Evolutionary conservation across 2,329 filamentous ascomycete genomes (phyloP).

Genomic region (Anthostomella pinea): DNA sequence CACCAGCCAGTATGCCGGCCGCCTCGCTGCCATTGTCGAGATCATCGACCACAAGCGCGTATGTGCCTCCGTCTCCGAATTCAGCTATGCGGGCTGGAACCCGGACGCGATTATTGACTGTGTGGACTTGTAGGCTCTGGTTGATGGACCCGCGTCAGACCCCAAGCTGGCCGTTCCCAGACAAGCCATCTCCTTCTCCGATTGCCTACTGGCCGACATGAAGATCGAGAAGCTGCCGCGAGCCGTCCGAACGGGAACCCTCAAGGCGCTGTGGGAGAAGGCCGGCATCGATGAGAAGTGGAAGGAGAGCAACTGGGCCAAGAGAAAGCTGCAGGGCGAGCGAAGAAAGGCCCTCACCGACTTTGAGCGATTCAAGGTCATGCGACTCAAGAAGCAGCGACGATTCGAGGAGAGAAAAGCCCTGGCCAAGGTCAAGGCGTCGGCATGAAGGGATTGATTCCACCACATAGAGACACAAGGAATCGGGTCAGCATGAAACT

Average conservation of each 20-base stretch:
- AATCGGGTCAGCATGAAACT: conserved; percentile 43
- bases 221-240: conserved; percentile 83
- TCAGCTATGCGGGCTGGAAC: too few relatives aligned
- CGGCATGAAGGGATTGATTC: too few relatives aligned
- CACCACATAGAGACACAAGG: too few relatives aligned
- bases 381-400: conserved; percentile 99
- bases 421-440: conserved; percentile 85
- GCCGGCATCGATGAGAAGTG: conserved; percentile 90
- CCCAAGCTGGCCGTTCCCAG: conserved; percentile 78
- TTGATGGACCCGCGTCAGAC: conserved; percentile 89
- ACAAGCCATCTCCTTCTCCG: conserved; percentile 78
- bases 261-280: conserved; percentile 90
- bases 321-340: conserved; percentile 83
- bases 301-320: conserved; percentile 87
- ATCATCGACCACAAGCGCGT: conserved; percentile 99
- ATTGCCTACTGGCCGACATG: conserved; percentile 86
- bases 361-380: conserved; percentile 99
- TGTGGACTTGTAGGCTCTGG: conserved; percentile 68
- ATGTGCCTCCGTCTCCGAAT: too few relatives aligned
- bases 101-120: conserved; percentile 32
- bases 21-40: conserved; percentile 93
- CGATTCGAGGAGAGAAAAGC: conserved; percentile 98
- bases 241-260: conserved; percentile 74
- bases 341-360: conserved; percentile 90
- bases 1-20: conserved; percentile 75